phyloP scores from a whole-genome alignment of 768 basidiomycete species.

The Panaeolus cyanescens region DNA sequence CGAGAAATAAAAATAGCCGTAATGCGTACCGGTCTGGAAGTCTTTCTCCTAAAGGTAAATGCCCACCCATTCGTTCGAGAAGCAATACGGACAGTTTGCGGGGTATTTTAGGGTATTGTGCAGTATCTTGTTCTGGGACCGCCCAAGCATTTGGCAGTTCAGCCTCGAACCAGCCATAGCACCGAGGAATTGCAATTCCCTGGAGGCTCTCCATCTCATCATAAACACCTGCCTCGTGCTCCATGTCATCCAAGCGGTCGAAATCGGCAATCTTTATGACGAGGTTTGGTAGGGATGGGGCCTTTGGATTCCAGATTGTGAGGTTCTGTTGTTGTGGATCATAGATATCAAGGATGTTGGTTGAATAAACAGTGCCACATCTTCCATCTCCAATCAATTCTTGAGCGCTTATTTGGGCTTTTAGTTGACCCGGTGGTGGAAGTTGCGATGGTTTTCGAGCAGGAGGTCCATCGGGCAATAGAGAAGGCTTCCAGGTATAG shows the following conservation, averaged over 20 bases:
- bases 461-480: conserved; percentile 21
- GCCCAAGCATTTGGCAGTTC: conserved; percentile 7
- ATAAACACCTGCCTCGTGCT: conserved; percentile 20
- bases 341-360: conserved; percentile 6
- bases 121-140: not conserved
- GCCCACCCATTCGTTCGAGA: conserved; percentile 16
- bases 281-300: conserved; percentile 17
- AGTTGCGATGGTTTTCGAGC: conserved; percentile 15
- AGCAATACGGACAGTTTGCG: conserved; percentile 13
- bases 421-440: conserved; percentile 10
- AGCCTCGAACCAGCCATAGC: conserved; percentile 21
- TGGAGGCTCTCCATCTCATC: conserved; percentile 23
- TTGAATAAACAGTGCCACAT: conserved; percentile 18
- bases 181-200: conserved; percentile 20
- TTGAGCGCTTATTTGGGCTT: conserved; percentile 12
- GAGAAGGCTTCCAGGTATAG: conserved; percentile 13
- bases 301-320: not conserved
- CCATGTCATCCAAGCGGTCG: conserved; percentile 14
- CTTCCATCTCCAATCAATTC: conserved; percentile 18
- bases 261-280: conserved; percentile 18
- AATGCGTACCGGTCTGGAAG: conserved; percentile 16
- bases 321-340: conserved; percentile 3
- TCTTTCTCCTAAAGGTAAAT: conserved; percentile 15
- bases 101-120: not conserved
- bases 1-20: not conserved